These are phyloP conservation scores for Trypanosoma congolense DNA, from an alignment of 208 protist genomes.

Conservation along the genomic window DNA sequence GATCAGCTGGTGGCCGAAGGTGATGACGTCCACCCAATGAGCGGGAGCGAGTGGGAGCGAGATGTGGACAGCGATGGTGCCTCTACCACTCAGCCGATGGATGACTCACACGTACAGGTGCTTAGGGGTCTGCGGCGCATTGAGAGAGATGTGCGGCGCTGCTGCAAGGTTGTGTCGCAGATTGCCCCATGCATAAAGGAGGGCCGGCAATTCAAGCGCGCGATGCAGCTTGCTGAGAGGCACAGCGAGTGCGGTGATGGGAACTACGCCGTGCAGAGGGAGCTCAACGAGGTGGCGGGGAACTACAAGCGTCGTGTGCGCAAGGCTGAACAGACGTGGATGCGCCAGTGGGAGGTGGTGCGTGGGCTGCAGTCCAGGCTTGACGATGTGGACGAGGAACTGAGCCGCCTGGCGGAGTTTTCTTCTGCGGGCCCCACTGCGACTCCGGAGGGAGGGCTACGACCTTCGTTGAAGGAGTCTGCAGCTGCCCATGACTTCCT, in stretches of 20 bases:
- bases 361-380: constrained; percentile 5
- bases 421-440: neutral
- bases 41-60: no score
- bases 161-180: neutral
- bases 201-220: constrained; percentile 2
- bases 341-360: constrained; percentile 9
- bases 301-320: neutral
- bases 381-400: constrained; percentile 3
- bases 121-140: neutral
- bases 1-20: no score
- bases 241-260: constrained; percentile 2
- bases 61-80: neutral
- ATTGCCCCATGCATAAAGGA: constrained; percentile 7
- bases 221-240: constrained; percentile 1
- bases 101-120: neutral
- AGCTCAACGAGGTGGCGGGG: neutral
- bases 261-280: neutral
- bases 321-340: neutral
- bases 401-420: neutral
- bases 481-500: neutral
- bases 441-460: neutral
- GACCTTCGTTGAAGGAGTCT: neutral
- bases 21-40: no score
- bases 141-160: constrained; percentile 12
- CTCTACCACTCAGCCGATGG: neutral